These are phyloP conservation scores for Aspergillus sp. DNA, from an alignment of 2,329 filamentous ascomycete genomes.

Conservation along the genomic window DNA sequence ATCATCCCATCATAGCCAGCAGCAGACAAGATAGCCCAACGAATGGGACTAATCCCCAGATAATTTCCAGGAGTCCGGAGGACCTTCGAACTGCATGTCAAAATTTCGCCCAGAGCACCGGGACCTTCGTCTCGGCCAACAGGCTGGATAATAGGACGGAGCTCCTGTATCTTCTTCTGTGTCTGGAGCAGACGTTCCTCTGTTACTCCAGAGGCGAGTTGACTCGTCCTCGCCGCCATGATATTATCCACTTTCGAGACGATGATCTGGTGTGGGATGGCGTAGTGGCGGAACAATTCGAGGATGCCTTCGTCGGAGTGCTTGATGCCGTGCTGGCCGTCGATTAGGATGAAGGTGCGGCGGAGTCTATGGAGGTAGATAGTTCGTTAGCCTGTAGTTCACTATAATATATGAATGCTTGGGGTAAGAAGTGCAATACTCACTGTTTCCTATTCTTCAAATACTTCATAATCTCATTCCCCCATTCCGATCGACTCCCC, in stretches of 20 bases:
- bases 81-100: slow-evolving; percentile 60
- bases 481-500: slow-evolving; percentile 64
- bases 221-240: slow-evolving; percentile 39
- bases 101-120: slow-evolving; percentile 59
- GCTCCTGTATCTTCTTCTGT: slow-evolving; percentile 39
- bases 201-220: slow-evolving; percentile 35
- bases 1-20: slow-evolving; percentile 56
- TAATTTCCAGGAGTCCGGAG: slow-evolving; percentile 49
- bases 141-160: slow-evolving; percentile 48
- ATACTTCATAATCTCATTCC: slow-evolving; percentile 69
- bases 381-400: neutral
- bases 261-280: slow-evolving; percentile 65
- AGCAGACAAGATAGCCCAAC: slow-evolving; percentile 66
- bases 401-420: neutral
- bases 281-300: slow-evolving; percentile 55
- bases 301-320: slow-evolving; percentile 61
- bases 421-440: slow-evolving; percentile 21
- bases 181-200: slow-evolving; percentile 36
- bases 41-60: slow-evolving; percentile 62
- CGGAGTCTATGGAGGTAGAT: slow-evolving; percentile 47
- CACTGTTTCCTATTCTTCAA: slow-evolving; percentile 62
- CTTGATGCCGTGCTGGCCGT: slow-evolving; percentile 66
- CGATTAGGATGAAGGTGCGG: slow-evolving; percentile 65
- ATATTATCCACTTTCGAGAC: slow-evolving; percentile 67
- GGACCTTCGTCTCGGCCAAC: slow-evolving; percentile 42